Evolutionary conservation across 371 early-diverging fungal species (phyloP), one percentile per base, ranked within the genome.

Genomic region (Mortierella sp.): DNA sequence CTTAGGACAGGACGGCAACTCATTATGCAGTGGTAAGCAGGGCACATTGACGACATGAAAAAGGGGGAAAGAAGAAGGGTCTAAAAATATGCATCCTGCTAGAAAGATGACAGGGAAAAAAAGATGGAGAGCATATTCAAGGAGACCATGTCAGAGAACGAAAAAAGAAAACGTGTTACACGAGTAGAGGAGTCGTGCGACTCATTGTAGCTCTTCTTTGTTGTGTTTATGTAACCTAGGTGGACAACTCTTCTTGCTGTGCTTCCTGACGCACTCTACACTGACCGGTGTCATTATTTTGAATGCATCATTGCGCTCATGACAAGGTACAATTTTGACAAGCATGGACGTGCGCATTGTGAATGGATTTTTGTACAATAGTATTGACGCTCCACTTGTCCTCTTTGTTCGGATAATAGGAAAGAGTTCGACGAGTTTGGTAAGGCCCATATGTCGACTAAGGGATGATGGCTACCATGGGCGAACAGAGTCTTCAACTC

Each of bases 371-470:
- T 50, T 37, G 19, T 9, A 9, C 41, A 41, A n/a, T 41, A 45
- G 67, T 45, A n/a, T 26, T 66, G 16, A 34, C 11, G 11, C 52
- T 11, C 37, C 37, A 22, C 26, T 7, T 9, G 8, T 40, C 40
- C 13, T n/a, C 48, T 50, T 34, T 29, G 66, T 10, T 45, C 16
- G 41, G 45, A 22, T 37, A 13, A 70, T 61, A 88, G 87, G 69
- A 81, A 78, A 61, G 89, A 87, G 73, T 88, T 87, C 71, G 74
- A 79, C n/a, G 87, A 86, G 41, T 88, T 85, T 67, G 88, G 88
- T 88, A 87, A 73, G 76, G 47, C 10, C 41, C 16, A 9, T 4
- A 24, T 70, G 55, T 52, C 64, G 24, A 29, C 24, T 26, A 7
- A 8, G 39, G 31, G 29, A 16, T 37, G 16, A 5, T 53, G 10